Evolutionary conservation across 192 early-diverging fungal genomes (phyloP), one percentile per base, ranked within the genome.

Genomic region (Phlyctochytrium arcticum): DNA sequence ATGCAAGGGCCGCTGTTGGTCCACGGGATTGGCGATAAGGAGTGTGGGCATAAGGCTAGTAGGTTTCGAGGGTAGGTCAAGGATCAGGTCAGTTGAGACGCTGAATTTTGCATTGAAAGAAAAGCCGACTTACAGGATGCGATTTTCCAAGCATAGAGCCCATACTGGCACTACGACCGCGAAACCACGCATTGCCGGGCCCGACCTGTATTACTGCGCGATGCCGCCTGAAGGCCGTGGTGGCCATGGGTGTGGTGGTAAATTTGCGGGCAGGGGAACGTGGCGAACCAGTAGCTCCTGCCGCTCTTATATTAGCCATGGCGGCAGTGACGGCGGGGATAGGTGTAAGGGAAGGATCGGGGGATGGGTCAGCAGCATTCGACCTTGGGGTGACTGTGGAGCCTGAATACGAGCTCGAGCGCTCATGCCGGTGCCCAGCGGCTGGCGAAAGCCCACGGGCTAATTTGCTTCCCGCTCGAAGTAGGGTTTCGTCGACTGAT

Each of bases 381-480:
- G 36, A 26, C 50, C n/a, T 53, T 53, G 15, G 27, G 35, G n/a
- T n/a, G 49, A 24, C 60, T 4, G 66, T 26, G 3, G 50, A 12
- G 34, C 66, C 66, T 10, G 56, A 58, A 60, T 44, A 68, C 19
- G 66, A 68, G 33, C 44, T 44, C 0, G 66, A 58, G 6, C 66
- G 66, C 2, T 68, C 66, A 36, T 68, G 66, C 27, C 47, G 46
- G 26, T 50, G 48, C 3, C 27, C 9, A 12, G 46, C 15, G 19
- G 29, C 21, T 44, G 39, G 15, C 39, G 39, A 19, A 2, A n/a
- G 39, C 15, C 39, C 12, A 44, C 15, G 39, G 39, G 39, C 2
- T 44, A 19, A 44, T 44, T 0, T 21, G 3, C 15, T 21, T 15
- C 29, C 19, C n/a, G 9, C 32, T 15, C 36, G 50, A 10, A 65